Conservation (phyloP, 495 filamentous ascomycete species). For the Neurospora sp. region DNA sequence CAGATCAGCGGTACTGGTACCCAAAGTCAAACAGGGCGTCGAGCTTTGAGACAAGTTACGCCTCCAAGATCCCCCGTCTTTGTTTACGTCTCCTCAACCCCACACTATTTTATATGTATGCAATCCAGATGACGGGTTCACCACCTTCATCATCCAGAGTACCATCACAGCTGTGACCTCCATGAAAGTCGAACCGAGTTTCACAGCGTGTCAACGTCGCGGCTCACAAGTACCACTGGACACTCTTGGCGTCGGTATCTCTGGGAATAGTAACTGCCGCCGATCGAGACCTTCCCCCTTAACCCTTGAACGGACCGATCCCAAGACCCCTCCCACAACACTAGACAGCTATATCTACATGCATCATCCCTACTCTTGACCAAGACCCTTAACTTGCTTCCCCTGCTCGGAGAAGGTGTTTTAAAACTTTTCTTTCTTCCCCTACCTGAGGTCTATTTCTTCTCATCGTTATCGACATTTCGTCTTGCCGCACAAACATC, state of each 20-base stretch:
- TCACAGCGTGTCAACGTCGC: neutral
- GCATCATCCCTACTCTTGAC: neutral
- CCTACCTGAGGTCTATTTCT: neutral
- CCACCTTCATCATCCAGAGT: neutral
- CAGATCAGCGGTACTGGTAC: neutral
- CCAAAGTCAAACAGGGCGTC: neutral
- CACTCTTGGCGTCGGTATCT: neutral
- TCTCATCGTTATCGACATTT: neutral
- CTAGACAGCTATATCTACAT: neutral
- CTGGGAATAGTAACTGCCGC: neutral
- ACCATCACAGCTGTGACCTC: neutral
- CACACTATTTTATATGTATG: neutral
- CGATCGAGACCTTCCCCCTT: neutral
- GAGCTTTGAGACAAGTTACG: neutral
- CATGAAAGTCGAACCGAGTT: neutral
- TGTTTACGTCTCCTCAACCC: neutral
- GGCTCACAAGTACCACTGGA: neutral
- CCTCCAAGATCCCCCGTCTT: neutral
- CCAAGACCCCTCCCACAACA: neutral
- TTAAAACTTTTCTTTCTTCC: neutral
- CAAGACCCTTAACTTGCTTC: neutral
- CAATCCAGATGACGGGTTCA: neutral
- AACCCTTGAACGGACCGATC: neutral
- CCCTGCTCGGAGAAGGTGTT: neutral
- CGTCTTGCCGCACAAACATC: neutral